Evolutionary conservation across 169 alveolate genomes (phyloP).

Genomic region (Plasmodium vinckei): DNA sequence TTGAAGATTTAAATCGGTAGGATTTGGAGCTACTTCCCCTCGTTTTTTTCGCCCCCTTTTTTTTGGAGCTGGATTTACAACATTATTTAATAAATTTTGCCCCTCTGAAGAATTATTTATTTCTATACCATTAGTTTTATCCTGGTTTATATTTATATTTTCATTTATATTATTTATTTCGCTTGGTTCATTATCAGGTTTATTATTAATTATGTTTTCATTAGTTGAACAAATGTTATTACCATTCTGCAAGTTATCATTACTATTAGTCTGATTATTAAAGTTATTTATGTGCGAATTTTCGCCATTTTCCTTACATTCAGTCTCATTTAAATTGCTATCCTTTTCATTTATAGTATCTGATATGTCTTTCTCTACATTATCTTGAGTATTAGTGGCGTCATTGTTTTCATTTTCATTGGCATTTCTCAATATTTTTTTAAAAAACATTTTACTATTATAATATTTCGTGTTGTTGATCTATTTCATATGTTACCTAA

Average conservation of each 20-base stretch:
- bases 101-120: too few species aligned
- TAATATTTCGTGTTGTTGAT: conserved; percentile 13
- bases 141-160: not conserved
- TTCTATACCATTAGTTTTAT: too few species aligned
- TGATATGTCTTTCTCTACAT: not conserved
- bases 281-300: too few species aligned
- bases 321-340: not conserved
- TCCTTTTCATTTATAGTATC: not conserved
- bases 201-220: not conserved
- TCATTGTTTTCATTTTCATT: conserved; percentile 12
- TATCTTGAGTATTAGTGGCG: not conserved
- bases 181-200: not conserved
- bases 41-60: too few species aligned
- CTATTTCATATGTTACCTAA: too few species aligned
- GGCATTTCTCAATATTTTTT: conserved; percentile 14
- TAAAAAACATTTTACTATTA: conserved; percentile 26
- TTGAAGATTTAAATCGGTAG: too few species aligned
- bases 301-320: conserved; percentile 2
- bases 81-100: too few species aligned
- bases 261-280: not conserved
- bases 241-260: not conserved
- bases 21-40: too few species aligned
- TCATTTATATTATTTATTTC: not conserved
- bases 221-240: not conserved
- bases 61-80: too few species aligned